phyloP scores from a whole-genome alignment of 257 asterid species.

The Solanum tarijense region DNA sequence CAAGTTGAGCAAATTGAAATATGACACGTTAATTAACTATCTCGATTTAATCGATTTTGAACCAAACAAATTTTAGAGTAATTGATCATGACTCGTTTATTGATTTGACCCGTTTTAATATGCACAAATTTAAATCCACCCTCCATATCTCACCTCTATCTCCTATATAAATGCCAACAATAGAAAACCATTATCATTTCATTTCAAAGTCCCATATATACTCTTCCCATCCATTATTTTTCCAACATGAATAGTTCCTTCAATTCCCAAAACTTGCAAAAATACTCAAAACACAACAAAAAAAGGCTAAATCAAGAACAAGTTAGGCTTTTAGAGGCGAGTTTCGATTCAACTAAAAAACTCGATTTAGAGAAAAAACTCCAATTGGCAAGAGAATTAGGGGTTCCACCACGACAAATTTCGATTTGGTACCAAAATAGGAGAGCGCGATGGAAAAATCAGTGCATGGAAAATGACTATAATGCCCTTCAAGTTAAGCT shows the following conservation, averaged over 20 bases:
- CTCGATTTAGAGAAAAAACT: slow-evolving; percentile 69
- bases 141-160: neutral
- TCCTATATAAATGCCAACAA: neutral
- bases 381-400: slow-evolving; percentile 57
- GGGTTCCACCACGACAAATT: slow-evolving; percentile 71
- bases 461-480: slow-evolving; percentile 58
- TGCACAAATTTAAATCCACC: neutral
- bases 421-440: slow-evolving; percentile 92
- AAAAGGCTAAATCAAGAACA: slow-evolving; percentile 67
- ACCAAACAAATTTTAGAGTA: neutral
- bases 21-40: neutral
- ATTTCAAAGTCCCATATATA: slow-evolving; percentile 1
- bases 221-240: neutral
- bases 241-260: slow-evolving; percentile 11
- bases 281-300: slow-evolving; percentile 17
- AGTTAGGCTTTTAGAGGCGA: slow-evolving; percentile 57
- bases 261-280: slow-evolving; percentile 20
- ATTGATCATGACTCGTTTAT: neutral
- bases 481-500: slow-evolving; percentile 51
- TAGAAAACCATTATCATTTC: neutral
- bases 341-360: slow-evolving; percentile 56
- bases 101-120: neutral
- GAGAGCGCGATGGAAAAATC: slow-evolving; percentile 84
- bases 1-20: neutral
- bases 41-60: neutral